A percentile compares a stretch with the other conserved stretches of the same genome.
These are phyloP conservation scores for Pleurotus tuber-regium DNA, from an alignment of 768 basidiomycete species.

Conservation along the genomic window DNA sequence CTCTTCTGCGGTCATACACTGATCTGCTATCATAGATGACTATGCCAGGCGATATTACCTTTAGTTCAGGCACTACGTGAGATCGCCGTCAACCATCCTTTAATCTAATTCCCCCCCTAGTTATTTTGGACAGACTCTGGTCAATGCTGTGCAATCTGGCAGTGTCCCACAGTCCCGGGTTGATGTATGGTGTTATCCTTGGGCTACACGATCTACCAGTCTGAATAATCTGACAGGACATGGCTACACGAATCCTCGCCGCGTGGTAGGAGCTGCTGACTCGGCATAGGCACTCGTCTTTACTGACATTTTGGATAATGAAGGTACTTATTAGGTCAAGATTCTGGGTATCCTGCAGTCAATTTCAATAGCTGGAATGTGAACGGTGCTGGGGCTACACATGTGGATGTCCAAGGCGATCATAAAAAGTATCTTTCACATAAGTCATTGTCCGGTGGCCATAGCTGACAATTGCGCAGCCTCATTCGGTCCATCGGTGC, in stretches of 20 bases:
- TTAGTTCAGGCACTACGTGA: slow-evolving; percentile 38
- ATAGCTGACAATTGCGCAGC: slow-evolving; percentile 25
- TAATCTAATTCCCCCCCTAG: slow-evolving; percentile 13
- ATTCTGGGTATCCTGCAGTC: slow-evolving; percentile 52
- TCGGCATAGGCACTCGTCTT: no score
- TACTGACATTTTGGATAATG: background rate
- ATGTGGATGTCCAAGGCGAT: slow-evolving; percentile 57
- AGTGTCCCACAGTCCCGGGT: slow-evolving; percentile 56
- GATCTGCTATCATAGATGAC: slow-evolving; percentile 47
- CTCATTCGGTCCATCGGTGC: slow-evolving; percentile 59
- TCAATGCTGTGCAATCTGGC: slow-evolving; percentile 56
- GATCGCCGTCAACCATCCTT: slow-evolving; percentile 3
- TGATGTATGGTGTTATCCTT: slow-evolving; percentile 39
- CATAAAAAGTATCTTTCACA: slow-evolving; percentile 39
- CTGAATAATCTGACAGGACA: slow-evolving; percentile 37
- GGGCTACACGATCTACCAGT: background rate
- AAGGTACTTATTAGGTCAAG: slow-evolving; percentile 50
- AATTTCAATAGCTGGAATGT: slow-evolving; percentile 59
- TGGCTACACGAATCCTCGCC: slow-evolving; percentile 71
- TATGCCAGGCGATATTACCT: slow-evolving; percentile 60
- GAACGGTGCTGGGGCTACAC: slow-evolving; percentile 33
- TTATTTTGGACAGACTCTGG: slow-evolving; percentile 64
- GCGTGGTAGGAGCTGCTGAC: slow-evolving; percentile 44
- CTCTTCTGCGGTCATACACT: background rate
- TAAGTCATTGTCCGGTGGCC: background rate